A percentile compares a stretch with the other conserved stretches of the same genome.
These are phyloP conservation scores for Termitomyces sp. DNA, from an alignment of 1,284 basidiomycete species.

Conservation along the genomic window DNA sequence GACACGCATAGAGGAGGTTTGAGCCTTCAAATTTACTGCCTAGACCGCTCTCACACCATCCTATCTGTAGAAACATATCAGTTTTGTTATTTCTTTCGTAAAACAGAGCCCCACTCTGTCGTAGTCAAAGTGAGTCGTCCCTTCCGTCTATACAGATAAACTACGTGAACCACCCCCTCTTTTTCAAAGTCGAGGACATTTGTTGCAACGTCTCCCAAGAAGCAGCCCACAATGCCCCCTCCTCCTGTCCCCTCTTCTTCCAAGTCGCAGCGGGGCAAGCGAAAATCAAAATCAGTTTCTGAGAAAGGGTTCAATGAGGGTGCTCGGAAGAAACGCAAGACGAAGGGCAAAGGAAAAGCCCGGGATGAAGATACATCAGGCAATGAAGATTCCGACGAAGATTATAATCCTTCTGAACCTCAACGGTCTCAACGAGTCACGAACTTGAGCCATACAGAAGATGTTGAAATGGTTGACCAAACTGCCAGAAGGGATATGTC, in stretches of 20 bases:
- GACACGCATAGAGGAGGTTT: constrained; percentile 73
- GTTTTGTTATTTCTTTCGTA: constrained; percentile 77
- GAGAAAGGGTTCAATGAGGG: constrained; percentile 13
- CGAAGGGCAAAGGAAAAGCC: constrained; percentile 36
- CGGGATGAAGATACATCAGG: constrained; percentile 20
- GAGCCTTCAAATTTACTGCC: constrained; percentile 11
- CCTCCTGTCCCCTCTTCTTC: constrained; percentile 21
- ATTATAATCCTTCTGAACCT: constrained; percentile 3
- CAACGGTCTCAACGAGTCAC: constrained; percentile 5
- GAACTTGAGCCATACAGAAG: constrained; percentile 3
- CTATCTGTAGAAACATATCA: constrained; percentile 60
- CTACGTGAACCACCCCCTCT: background rate
- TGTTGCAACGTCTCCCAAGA: constrained; percentile 35
- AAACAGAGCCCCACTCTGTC: constrained; percentile 67
- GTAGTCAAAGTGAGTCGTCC: constrained; percentile 55
- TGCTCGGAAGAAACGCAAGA: constrained; percentile 43
- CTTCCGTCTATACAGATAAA: background rate
- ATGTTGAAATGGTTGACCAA: constrained; percentile 10
- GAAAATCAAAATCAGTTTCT: constrained; percentile 13
- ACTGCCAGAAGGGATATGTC: background rate
- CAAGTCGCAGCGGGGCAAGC: constrained; percentile 21
- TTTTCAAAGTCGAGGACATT: constrained; percentile 48
- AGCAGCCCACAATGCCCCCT: constrained; percentile 17
- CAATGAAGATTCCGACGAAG: constrained; percentile 17
- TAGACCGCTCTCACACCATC: background rate